phyloP scores from a whole-genome alignment of 768 basidiomycete species.

The Erythrobasidium yunnanense region DNA sequence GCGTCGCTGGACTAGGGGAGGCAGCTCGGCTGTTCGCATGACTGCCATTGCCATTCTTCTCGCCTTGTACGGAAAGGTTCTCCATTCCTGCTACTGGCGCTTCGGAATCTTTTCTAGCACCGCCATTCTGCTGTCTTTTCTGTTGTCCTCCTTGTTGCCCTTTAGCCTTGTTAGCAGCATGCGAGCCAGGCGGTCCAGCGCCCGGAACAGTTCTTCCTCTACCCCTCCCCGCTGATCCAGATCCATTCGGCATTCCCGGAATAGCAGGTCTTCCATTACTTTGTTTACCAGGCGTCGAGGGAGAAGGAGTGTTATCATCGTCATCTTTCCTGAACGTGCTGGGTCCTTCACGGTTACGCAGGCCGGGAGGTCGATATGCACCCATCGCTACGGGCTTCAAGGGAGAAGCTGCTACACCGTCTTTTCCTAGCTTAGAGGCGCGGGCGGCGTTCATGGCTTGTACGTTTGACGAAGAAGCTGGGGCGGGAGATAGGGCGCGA shows the following conservation, averaged over 20 bases:
- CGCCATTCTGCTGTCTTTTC: too few relatives aligned
- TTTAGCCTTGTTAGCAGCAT: too few relatives aligned
- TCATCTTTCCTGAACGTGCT: constrained; percentile 84
- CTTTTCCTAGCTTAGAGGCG: constrained; percentile 44
- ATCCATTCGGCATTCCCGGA: constrained; percentile 49
- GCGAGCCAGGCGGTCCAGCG: too few relatives aligned
- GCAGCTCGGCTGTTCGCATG: too few relatives aligned
- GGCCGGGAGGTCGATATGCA: constrained; percentile 87
- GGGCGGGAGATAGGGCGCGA: constrained; percentile 53
- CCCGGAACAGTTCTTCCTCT: constrained; percentile 30
- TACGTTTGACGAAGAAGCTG: constrained; percentile 51
- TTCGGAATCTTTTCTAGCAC: too few relatives aligned
- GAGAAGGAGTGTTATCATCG: constrained; percentile 65
- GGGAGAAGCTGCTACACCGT: constrained; percentile 35
- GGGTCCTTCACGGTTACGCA: constrained; percentile 76
- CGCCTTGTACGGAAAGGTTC: not conserved
- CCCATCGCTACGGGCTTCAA: constrained; percentile 56
- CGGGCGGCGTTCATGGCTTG: constrained; percentile 44
- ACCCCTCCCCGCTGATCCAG: constrained; percentile 20
- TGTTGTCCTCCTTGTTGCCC: constrained; percentile 34
- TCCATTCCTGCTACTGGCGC: constrained; percentile 17
- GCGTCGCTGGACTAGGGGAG: not conserved
- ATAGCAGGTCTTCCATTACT: constrained; percentile 49
- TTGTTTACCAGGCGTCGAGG: constrained; percentile 47
- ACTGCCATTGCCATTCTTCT: not conserved